phyloP scores from a whole-genome alignment of 1,284 basidiomycete species.

The Macrocystidia cucumis region DNA sequence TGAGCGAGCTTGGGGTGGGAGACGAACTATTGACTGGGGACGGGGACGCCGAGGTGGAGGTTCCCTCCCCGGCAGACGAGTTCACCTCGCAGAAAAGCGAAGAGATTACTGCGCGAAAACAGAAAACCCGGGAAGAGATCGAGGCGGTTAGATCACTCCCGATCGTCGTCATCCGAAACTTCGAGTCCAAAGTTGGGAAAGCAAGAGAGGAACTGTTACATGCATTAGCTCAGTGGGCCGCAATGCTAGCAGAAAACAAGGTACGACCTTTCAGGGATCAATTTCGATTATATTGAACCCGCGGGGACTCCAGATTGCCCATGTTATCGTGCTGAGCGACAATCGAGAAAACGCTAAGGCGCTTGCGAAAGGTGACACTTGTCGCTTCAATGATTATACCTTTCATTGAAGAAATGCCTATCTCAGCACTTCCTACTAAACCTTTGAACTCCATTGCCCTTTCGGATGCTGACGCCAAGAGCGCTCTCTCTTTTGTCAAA shows the following conservation, averaged over 20 bases:
- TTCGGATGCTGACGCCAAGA: slow-evolving; percentile 79
- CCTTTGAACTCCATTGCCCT: slow-evolving; percentile 76
- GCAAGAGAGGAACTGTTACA: slow-evolving; percentile 68
- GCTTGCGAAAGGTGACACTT: slow-evolving; percentile 60
- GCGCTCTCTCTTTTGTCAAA: slow-evolving; percentile 75
- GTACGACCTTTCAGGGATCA: slow-evolving; percentile 27
- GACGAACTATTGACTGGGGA: slow-evolving; percentile 46
- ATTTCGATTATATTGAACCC: neutral
- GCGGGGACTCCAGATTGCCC: slow-evolving; percentile 52
- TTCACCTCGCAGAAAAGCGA: slow-evolving; percentile 13
- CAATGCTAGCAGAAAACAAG: slow-evolving; percentile 72
- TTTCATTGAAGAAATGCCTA: neutral
- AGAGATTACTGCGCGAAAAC: slow-evolving; percentile 14
- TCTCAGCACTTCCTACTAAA: slow-evolving; percentile 75
- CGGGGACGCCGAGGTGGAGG: slow-evolving; percentile 22
- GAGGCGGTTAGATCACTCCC: slow-evolving; percentile 62
- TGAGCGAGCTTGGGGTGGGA: slow-evolving; percentile 77
- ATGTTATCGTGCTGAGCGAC: slow-evolving; percentile 89
- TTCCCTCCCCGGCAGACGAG: slow-evolving; percentile 10
- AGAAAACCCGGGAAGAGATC: slow-evolving; percentile 28
- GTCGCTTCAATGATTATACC: slow-evolving; percentile 2
- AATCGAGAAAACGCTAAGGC: slow-evolving; percentile 84
- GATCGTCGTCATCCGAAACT: slow-evolving; percentile 82
- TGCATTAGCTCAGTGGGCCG: slow-evolving; percentile 83
- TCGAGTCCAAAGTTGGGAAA: slow-evolving; percentile 55